phyloP scores from a whole-genome alignment of 2,329 filamentous ascomycete species.

The Decorospora gaudefroyi region DNA sequence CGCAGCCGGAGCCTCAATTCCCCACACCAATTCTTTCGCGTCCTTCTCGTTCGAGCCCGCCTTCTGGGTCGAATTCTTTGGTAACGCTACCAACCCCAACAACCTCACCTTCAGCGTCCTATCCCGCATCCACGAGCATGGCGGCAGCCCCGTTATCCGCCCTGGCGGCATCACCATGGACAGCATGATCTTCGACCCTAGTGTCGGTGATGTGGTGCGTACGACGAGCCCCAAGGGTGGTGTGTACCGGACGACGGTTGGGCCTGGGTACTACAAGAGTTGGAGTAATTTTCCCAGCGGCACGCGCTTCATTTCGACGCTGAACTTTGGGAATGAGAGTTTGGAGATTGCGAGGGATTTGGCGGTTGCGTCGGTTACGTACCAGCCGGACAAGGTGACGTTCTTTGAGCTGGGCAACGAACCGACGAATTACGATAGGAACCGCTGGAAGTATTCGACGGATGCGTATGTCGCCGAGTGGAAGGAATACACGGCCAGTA shows the following conservation, averaged over 20 bases:
- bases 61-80: conserved; percentile 22
- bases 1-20: conserved; percentile 12
- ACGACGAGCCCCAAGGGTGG: conserved; percentile 14
- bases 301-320: conserved; percentile 16
- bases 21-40: conserved; percentile 15
- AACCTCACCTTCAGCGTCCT: conserved; percentile 10
- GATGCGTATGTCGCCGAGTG: conserved; percentile 13
- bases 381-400: conserved; percentile 12
- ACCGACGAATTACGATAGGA: conserved; percentile 12
- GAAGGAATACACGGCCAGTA: conserved; percentile 13
- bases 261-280: conserved; percentile 14
- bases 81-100: conserved; percentile 13
- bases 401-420: conserved; percentile 19
- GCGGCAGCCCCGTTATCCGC: conserved; percentile 14
- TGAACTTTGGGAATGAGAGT: conserved; percentile 18
- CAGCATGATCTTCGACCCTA: conserved; percentile 14
- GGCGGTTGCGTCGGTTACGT: conserved; percentile 13
- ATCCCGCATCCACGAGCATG: conserved; percentile 14
- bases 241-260: conserved; percentile 16
- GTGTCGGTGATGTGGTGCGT: conserved; percentile 11
- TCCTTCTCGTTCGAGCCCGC: conserved; percentile 18
- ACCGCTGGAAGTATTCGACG: conserved; percentile 13
- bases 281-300: conserved; percentile 17
- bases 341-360: conserved; percentile 12
- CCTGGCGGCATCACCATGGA: conserved; percentile 19